Percentiles rank a stretch among this genome's conserved stretches.
Conservation (phyloP, 23 red algal species). For the Gracilaria vermiculophylla region DNA sequence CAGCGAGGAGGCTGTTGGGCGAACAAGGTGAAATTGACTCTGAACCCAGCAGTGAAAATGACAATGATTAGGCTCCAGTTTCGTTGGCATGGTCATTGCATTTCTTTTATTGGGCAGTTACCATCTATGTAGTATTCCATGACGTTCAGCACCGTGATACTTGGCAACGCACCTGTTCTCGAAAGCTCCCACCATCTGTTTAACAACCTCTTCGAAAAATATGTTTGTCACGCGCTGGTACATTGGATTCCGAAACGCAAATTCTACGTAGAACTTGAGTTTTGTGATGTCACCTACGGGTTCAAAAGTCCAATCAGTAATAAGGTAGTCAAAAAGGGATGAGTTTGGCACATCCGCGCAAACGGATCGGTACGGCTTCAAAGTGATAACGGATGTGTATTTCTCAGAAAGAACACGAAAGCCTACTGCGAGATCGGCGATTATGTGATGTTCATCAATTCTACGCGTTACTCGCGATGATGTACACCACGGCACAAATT, state of each 20-base stretch:
- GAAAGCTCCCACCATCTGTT: conserved; percentile 94
- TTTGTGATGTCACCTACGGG: conserved; percentile 51
- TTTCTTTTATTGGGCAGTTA: not conserved
- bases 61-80: not conserved
- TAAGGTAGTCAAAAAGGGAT: conserved; percentile 90
- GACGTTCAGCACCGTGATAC: conserved; percentile 7
- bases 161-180: conserved; percentile 63
- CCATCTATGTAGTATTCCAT: conserved; percentile 46
- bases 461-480: conserved; percentile 46
- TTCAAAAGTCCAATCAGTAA: conserved; percentile 94
- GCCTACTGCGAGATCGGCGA: conserved; percentile 86
- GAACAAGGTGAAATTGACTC: not conserved
- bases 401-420: conserved; percentile 89
- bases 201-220: conserved; percentile 97
- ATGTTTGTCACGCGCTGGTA: conserved; percentile 83
- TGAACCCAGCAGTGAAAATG: not conserved
- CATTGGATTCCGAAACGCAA: conserved; percentile 87
- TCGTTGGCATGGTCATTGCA: not conserved
- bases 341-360: conserved; percentile 68
- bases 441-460: conserved; percentile 37
- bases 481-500: conserved; percentile 98
- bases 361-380: conserved; percentile 63
- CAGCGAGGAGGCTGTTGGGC: conserved; percentile 25
- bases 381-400: conserved; percentile 76
- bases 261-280: conserved; percentile 86